Conservation (phyloP, 345 rosid genomes). For the Corchorus capsularis region DNA sequence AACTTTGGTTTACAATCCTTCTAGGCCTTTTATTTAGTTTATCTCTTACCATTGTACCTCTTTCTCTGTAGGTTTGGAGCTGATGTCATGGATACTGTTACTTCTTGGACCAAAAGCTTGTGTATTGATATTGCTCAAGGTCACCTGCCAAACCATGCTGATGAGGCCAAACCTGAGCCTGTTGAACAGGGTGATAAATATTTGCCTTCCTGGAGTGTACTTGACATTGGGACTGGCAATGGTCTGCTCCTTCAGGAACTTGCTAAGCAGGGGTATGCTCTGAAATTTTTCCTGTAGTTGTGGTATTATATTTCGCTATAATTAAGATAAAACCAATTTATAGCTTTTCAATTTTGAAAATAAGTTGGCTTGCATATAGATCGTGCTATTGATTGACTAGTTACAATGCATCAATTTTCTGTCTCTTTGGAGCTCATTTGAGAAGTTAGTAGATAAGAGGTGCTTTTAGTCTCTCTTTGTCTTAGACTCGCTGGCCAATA, state of each 20-base stretch:
- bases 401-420: neutral
- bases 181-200: constrained; percentile 55
- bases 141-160: constrained; percentile 42
- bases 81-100: constrained; percentile 88
- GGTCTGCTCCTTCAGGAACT: constrained; percentile 96
- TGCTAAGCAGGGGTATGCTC: constrained; percentile 84
- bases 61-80: constrained; percentile 74
- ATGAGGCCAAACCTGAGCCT: constrained; percentile 42
- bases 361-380: neutral
- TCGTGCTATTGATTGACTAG: neutral
- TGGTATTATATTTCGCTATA: constrained; percentile 28
- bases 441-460: neutral
- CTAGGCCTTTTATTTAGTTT: neutral
- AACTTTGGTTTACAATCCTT: neutral
- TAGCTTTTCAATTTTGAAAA: neutral
- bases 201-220: constrained; percentile 85
- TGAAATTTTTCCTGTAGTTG: constrained; percentile 39
- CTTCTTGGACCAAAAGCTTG: constrained; percentile 84
- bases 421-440: neutral
- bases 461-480: neutral
- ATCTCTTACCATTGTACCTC: constrained; percentile 14
- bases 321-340: neutral
- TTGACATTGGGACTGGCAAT: constrained; percentile 96
- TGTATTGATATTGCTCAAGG: constrained; percentile 66
- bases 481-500: neutral